These are phyloP conservation scores for Tympanopsis confertula DNA, from an alignment of 2,329 filamentous ascomycete species.

Conservation along the genomic window DNA sequence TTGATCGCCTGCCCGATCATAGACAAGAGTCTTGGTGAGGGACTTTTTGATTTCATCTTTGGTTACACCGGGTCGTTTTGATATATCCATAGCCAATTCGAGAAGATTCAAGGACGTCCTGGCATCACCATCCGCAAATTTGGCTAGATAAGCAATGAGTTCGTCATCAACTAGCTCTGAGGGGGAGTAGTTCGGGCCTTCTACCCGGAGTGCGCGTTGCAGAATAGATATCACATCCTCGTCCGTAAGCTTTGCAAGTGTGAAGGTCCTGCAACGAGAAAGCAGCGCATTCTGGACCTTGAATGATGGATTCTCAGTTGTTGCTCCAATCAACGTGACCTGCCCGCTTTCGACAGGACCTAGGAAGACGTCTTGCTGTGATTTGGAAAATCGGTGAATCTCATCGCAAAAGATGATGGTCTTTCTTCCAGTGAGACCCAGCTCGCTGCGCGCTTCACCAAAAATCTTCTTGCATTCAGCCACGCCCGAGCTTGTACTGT, in stretches of 20 bases:
- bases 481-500: constrained; percentile 80
- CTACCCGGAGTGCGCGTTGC: constrained; percentile 55
- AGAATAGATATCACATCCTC: constrained; percentile 66
- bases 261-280: constrained; percentile 84
- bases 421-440: constrained; percentile 70
- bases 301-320: constrained; percentile 94
- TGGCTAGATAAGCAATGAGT: constrained; percentile 69
- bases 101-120: constrained; percentile 85
- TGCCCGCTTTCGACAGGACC: constrained; percentile 83
- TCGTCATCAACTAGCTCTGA: constrained; percentile 61
- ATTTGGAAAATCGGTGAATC: constrained; percentile 83
- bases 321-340: constrained; percentile 85
- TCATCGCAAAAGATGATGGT: constrained; percentile 98
- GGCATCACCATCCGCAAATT: constrained; percentile 85
- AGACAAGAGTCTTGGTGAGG: constrained; percentile 84
- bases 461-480: constrained; percentile 90
- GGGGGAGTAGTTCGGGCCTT: constrained; percentile 29
- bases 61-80: constrained; percentile 44
- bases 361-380: constrained; percentile 89
- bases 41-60: constrained; percentile 68
- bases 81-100: constrained; percentile 66
- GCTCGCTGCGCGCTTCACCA: constrained; percentile 68
- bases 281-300: constrained; percentile 80
- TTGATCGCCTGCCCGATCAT: constrained; percentile 87
- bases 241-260: constrained; percentile 61